Evolutionary conservation across 1,284 basidiomycete species (phyloP), one percentile per base, ranked within the genome.

Genomic region (Leccinum fallax): DNA sequence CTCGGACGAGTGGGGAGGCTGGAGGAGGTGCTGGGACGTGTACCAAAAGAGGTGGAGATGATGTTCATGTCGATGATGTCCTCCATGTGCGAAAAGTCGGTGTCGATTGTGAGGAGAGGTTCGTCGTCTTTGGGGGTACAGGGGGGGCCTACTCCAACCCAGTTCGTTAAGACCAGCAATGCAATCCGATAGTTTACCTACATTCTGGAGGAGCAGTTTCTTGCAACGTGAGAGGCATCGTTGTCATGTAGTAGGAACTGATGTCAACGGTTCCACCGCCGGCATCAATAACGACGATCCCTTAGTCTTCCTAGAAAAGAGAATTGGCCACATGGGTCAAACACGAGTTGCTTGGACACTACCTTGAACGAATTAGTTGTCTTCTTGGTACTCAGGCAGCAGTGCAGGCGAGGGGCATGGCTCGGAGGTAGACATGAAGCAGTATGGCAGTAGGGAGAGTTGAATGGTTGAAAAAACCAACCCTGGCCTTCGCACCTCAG

Each of bases 71-170:
- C 82, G 66, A 97, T 81, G 72, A 97, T 93, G 32, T 92, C 94
- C 55, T 92, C 90, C 83, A 97, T 93, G 62, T 87, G 81, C 34
- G 90, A 84, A 49, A 96, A 79, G 66, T 96, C 87, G 55, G 87
- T 89, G 76, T 96, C 93, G 43, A 95, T 82, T 21, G 79, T 80
- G 67, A 74, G 61, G 13, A 65, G 36, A 16, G 53, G 57, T 19
- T 62, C 67, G 16, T 52, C 26, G 15, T 71, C 66, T 36, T 70
- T 66, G 64, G 46, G 9, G 63, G 58, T 16, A 57, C 28, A 3
- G 74, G 66, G 5, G 65, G 68, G 0, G 55, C 51, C 57, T 64
- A n/a, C n/a, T n/a, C n/a, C 0, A 53, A 60, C n/a, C 51, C 28
- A 38, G 49, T 24, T 30, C n/a, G 24, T 67, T 4, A 71, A 61